Base-by-base conservation (phyloP, 768 basidiomycete species). In the Kwoniella bestiolae region DNA sequence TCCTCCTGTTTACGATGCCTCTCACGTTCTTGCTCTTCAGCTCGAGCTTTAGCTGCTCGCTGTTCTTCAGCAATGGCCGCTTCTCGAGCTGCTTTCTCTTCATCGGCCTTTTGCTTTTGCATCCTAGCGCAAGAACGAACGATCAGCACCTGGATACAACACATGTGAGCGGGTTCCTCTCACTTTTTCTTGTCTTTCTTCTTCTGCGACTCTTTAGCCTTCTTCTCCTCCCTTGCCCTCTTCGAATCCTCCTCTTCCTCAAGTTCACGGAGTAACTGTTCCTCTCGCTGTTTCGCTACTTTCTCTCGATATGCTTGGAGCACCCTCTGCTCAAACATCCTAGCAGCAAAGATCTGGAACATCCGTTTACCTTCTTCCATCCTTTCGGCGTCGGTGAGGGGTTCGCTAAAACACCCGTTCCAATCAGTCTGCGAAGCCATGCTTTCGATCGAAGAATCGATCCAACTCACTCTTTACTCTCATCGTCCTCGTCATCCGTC, bases 301-400 rank as follows among this genome's bases (percentile, higher is more conserved):
- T 91, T 90, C 83, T 98, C 95, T 38, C 95, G 90, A 78, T 95
- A 98, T 14, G 95, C 93, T 75, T 93, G 90, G 60, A 96, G 87
- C 41, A 98, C 96, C 25, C 96, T 89, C 82, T 97, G 95, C 83
- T 99, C 96, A 81, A 99, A 98, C 94, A 98, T 96, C 59, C 96
- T 88, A 46, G 96, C 96, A 16, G 96, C 96, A 75, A 99, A 99
- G 82, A 99, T 96, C 70, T 93, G 94, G 84, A 99, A 99, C 96
- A 99, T 99, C 56, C 92, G 87, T 81, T 94, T 93, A 71, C 96
- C 96, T 83, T 98, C 96, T 82, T 97, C 95, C 90, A 95, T 94
- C 83, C 95, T 94, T 83, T 97, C 92, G 81, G 92, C 91, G 81
- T 97, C 94, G 2, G 94, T 94, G 86, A 95, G 63, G 35, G 72